These are phyloP conservation scores for Salvia sclarea DNA, from an alignment of 305 asterid genomes.

Conservation along the genomic window DNA sequence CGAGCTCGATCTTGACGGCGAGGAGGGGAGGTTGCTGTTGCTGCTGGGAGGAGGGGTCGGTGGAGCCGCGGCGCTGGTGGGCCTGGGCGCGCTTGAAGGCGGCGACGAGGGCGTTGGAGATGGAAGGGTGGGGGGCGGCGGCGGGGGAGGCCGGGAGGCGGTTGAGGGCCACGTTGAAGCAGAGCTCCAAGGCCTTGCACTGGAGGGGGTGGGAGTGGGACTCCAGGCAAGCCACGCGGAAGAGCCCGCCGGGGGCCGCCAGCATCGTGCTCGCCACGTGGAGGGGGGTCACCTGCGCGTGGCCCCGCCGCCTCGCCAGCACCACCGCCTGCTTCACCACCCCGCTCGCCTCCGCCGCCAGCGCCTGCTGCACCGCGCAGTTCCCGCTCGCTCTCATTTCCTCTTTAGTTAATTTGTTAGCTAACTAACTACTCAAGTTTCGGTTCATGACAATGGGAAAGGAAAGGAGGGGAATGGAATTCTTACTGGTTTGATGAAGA, in stretches of 20 bases:
- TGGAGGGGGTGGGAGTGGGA: conserved; percentile 90
- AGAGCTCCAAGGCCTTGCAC: conserved; percentile 88
- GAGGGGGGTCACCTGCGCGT: conserved; percentile 89
- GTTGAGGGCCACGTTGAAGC: conserved; percentile 90
- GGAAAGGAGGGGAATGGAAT: background rate
- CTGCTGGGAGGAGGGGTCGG: conserved; percentile 46
- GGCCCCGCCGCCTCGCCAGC: conserved; percentile 84
- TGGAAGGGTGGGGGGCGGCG: conserved; percentile 46
- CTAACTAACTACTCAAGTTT: background rate
- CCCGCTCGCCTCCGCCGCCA: conserved; percentile 61
- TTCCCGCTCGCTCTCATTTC: conserved; percentile 68
- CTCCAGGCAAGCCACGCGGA: conserved; percentile 65
- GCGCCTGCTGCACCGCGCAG: conserved; percentile 62
- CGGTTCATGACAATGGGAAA: conserved; percentile 20
- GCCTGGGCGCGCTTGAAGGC: conserved; percentile 94
- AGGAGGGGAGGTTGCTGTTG: conserved; percentile 51
- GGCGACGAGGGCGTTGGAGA: conserved; percentile 86
- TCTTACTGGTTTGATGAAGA: background rate
- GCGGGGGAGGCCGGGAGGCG: conserved; percentile 74
- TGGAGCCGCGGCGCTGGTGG: conserved; percentile 83
- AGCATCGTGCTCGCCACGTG: conserved; percentile 90
- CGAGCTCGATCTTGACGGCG: conserved; percentile 73
- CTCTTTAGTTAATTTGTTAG: background rate
- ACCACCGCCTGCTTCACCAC: conserved; percentile 70
- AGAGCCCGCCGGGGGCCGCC: conserved; percentile 47